A percentile compares a stretch with the other conserved stretches of the same genome.
These are phyloP conservation scores for Neurospora pannonica DNA, from an alignment of 495 filamentous ascomycete species.

Conservation along the genomic window DNA sequence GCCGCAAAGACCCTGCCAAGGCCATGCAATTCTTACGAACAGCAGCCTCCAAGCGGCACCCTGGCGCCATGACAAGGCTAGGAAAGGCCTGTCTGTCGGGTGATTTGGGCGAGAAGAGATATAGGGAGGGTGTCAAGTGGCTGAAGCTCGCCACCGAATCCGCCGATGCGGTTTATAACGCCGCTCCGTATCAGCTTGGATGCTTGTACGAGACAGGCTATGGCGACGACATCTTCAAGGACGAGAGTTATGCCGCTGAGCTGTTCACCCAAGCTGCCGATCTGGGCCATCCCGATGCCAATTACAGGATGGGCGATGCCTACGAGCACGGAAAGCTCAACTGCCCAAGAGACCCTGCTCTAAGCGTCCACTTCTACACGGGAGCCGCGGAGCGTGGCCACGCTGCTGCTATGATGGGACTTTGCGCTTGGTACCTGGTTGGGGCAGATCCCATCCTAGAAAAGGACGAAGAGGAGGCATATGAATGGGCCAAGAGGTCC, in stretches of 20 bases:
- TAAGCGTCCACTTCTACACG: conserved; percentile 97
- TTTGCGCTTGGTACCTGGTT: conserved; percentile 98
- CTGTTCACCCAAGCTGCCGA: conserved; percentile 92
- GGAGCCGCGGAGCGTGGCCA: conserved; percentile 77
- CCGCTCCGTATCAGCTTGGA: conserved; percentile 85
- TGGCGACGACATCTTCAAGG: conserved; percentile 85
- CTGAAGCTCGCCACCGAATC: conserved; percentile 85
- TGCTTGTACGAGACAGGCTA: conserved; percentile 80
- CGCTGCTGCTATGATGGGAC: conserved; percentile 91
- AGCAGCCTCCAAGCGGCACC: conserved; percentile 86
- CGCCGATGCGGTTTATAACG: conserved; percentile 84
- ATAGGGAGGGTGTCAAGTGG: conserved; percentile 93
- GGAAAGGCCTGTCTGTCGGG: conserved; percentile 82
- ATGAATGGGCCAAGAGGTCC: conserved; percentile 86
- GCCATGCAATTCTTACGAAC: conserved; percentile 89
- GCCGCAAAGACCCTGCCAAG: conserved; percentile 74
- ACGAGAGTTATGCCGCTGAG: conserved; percentile 84
- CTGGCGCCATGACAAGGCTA: conserved; percentile 86
- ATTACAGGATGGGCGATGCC: conserved; percentile 82
- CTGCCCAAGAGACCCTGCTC: conserved; percentile 81
- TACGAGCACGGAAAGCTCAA: conserved; percentile 87
- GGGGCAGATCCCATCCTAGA: conserved; percentile 88
- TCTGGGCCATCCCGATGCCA: conserved; percentile 76
- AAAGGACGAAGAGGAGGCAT: conserved; percentile 92
- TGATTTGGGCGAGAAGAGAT: conserved; percentile 79